These are phyloP conservation scores for Mucor lusitanicus DNA, from an alignment of 371 early-diverging fungal genomes.

Conservation along the genomic window DNA sequence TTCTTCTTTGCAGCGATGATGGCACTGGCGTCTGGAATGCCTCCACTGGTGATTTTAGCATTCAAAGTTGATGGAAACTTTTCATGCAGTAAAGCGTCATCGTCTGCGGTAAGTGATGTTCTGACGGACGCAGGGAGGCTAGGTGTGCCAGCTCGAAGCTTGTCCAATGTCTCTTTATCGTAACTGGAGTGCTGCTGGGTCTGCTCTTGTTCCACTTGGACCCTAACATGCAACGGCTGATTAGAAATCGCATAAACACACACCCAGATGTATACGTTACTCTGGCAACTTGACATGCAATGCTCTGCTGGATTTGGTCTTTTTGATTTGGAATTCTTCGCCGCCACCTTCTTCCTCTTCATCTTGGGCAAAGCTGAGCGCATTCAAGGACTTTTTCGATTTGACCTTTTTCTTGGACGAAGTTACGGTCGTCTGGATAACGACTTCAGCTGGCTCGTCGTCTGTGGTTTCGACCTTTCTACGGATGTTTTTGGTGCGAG, in stretches of 20 bases:
- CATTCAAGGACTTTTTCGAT: conserved; percentile 22
- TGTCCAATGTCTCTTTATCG: conserved; percentile 29
- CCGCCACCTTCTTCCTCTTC: conserved; percentile 11
- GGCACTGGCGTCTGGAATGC: conserved; percentile 49
- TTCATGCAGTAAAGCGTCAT: conserved; percentile 39
- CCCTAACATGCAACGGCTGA: neutral
- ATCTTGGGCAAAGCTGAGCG: conserved; percentile 35
- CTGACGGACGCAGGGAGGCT: conserved; percentile 30
- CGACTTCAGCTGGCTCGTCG: conserved; percentile 23
- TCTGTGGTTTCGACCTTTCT: conserved; percentile 40
- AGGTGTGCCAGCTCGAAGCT: conserved; percentile 43
- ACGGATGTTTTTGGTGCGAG: conserved; percentile 43
- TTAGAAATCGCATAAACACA: neutral
- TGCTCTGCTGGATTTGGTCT: conserved; percentile 13
- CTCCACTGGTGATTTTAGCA: conserved; percentile 14
- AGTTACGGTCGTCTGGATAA: conserved; percentile 25
- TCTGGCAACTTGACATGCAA: conserved; percentile 24
- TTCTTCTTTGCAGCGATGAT: conserved; percentile 59
- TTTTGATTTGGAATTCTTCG: conserved; percentile 21
- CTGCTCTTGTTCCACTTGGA: neutral
- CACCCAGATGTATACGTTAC: conserved; percentile 10
- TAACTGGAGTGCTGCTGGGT: conserved; percentile 15
- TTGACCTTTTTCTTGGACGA: conserved; percentile 33
- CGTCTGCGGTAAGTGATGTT: conserved; percentile 4
- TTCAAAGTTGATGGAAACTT: conserved; percentile 45